Base-by-base conservation (phyloP, 2,329 filamentous ascomycete species). In the Fusarium falciforme region DNA sequence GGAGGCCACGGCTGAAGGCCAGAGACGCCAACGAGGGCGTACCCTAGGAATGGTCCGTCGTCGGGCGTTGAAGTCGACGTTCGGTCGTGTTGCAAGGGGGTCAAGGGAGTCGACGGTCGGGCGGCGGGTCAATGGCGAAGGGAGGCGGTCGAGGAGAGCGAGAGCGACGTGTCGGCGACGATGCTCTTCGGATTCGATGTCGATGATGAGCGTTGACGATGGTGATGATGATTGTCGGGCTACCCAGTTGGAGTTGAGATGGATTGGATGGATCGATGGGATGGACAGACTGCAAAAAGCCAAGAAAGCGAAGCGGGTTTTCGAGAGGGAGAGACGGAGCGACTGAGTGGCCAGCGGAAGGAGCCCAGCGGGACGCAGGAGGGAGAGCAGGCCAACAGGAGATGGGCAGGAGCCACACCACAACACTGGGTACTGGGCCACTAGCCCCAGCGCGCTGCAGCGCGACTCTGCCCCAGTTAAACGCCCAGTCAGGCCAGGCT, bases 21-120 rank as follows among this genome's bases (percentile, higher is more conserved):
- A 74, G 65, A 75, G 61, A 71, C 75, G 74, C 77, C 76, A 59
- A 61, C 73, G 64, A 76, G 72, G 77, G 74, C 77, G 77, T 71
- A 62, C 74, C 76, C 77, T 68, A 68, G 27, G 31, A 63, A 42
- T 67, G 54, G 75, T 78, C 58, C 38, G 68, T 73, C 61, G 64
- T 77, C 40, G 52, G 64, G 52, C 61, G 65, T 73, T 72, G 52
- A 70, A 61, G 55, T 69, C 66, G 38, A 67, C 6, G 64, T 73
- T 73, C 25, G 44, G 44, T 68, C 55, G 55, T 52, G 64, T 65
- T 54, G 61, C 64, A 71, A 75, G 65, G 69, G 74, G 63, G 52
- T 35, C 64, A 55, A 52, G 70, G 55, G 59, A 58, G 33, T 47
- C 67, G 58, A 8, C 54, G 54, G 54, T 57, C 63, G 64, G 64